Conservation (phyloP, 78 protist species). For the Acrasis kona region DNA sequence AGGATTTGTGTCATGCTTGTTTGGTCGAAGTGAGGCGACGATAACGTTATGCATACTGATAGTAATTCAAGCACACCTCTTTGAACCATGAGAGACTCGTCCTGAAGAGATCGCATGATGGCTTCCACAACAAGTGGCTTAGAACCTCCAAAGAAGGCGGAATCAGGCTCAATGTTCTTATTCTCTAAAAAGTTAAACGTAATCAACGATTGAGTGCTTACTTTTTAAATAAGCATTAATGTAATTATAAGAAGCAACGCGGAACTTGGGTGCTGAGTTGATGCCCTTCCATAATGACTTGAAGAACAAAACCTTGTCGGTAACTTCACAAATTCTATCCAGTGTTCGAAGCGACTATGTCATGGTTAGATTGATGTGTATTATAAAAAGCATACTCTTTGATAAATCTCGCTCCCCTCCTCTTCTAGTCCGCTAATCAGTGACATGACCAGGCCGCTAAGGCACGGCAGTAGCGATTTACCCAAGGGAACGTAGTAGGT, state of each 20-base stretch:
- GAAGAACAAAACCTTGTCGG: neutral
- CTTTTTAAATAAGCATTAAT: neutral
- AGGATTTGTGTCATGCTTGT: neutral
- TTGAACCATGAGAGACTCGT: neutral
- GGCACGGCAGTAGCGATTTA: conserved; percentile 12
- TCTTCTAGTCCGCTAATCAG: conserved; percentile 18
- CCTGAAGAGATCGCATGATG: neutral
- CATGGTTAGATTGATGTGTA: no score
- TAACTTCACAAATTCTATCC: neutral
- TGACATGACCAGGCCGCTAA: conserved; percentile 19
- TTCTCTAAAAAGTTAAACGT: no score
- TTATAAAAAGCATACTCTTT: no score
- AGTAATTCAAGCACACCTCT: neutral
- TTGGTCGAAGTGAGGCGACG: neutral
- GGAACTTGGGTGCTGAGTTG: neutral
- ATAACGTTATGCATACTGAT: no score
- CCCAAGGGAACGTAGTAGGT: conserved; percentile 26
- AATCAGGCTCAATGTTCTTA: no score
- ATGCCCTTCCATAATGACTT: neutral
- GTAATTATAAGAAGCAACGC: neutral
- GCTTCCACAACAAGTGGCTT: neutral
- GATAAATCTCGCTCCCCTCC: no score
- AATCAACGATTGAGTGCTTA: conserved; percentile 1
- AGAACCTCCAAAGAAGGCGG: no score
- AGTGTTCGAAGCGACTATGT: neutral